Conservation (phyloP, 2,329 filamentous ascomycete genomes). For the Leptosphaerulina australis region DNA sequence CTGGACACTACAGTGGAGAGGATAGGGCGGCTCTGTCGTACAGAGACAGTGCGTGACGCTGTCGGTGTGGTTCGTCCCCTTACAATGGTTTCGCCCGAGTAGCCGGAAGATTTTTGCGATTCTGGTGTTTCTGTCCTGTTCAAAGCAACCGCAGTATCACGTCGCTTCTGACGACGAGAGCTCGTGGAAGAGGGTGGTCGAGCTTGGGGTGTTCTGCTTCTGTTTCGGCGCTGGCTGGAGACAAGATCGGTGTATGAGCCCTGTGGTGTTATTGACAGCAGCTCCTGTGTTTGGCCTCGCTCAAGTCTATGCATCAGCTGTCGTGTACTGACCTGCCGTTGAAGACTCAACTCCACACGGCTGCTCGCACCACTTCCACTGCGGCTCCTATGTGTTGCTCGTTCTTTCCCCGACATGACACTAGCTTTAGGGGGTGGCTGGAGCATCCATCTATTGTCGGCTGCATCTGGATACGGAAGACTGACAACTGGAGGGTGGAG, state of each 20-base stretch:
- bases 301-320: constrained; percentile 46
- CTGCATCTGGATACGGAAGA: constrained; percentile 70
- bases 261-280: constrained; percentile 44
- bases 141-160: constrained; percentile 36
- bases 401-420: constrained; percentile 86
- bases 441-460: constrained; percentile 87
- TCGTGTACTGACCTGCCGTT: constrained; percentile 48
- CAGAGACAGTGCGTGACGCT: constrained; percentile 29
- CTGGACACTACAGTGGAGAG: constrained; percentile 46
- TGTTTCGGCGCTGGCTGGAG: constrained; percentile 37
- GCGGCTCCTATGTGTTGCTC: constrained; percentile 64
- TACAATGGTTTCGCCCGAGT: constrained; percentile 33
- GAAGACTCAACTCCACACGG: constrained; percentile 46
- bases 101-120: constrained; percentile 31
- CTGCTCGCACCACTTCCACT: constrained; percentile 57
- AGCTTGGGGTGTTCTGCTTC: constrained; percentile 36
- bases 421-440: constrained; percentile 88
- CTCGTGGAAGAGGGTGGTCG: constrained; percentile 40
- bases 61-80: constrained; percentile 22
- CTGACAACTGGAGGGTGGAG: constrained; percentile 84
- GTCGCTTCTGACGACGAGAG: constrained; percentile 36
- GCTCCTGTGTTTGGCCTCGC: constrained; percentile 44
- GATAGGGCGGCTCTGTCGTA: constrained; percentile 36
- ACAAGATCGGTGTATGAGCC: constrained; percentile 42
- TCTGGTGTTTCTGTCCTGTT: constrained; percentile 29